phyloP scores from a whole-genome alignment of 2,329 filamentous ascomycete species.

The Neophaeococcomyces mojaviensis region DNA sequence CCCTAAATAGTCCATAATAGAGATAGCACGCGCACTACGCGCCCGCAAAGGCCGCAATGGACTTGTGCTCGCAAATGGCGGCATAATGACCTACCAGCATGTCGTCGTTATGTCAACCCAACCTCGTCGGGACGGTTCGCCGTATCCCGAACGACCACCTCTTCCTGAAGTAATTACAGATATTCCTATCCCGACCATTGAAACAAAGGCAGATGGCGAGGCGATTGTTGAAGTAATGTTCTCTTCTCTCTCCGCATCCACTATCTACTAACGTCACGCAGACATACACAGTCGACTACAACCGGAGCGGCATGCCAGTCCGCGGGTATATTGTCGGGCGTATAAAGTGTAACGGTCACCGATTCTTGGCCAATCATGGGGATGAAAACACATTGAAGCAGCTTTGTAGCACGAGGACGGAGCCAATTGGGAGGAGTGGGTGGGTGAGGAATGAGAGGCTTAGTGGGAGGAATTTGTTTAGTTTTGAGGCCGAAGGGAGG shows the following conservation, averaged over 20 bases:
- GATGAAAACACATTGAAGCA: conserved; percentile 42
- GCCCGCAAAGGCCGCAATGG: conserved; percentile 41
- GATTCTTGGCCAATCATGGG: conserved; percentile 52
- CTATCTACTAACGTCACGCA: no score
- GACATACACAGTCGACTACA: conserved; percentile 56
- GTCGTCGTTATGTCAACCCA: conserved; percentile 49
- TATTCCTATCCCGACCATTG: conserved; percentile 33
- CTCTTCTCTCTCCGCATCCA: no score
- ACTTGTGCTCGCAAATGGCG: conserved; percentile 58
- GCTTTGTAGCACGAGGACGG: conserved; percentile 36
- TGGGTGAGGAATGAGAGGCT: conserved; percentile 35
- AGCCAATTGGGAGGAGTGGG: conserved; percentile 44
- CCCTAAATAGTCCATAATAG: conserved; percentile 41
- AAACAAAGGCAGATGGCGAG: conserved; percentile 42
- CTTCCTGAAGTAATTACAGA: conserved; percentile 38
- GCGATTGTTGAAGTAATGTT: conserved; percentile 43
- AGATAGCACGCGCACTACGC: conserved; percentile 49
- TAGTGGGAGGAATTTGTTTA: conserved; percentile 23
- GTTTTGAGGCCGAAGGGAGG: no score
- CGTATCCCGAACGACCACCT: conserved; percentile 43
- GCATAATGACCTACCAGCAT: conserved; percentile 57
- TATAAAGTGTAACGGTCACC: conserved; percentile 37
- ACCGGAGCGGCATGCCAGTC: conserved; percentile 42
- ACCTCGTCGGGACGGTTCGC: conserved; percentile 30
- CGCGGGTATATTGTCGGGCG: conserved; percentile 47